Conservation (phyloP, 2,329 filamentous ascomycete genomes). For the Pseudogymnoascus verrucosus region DNA sequence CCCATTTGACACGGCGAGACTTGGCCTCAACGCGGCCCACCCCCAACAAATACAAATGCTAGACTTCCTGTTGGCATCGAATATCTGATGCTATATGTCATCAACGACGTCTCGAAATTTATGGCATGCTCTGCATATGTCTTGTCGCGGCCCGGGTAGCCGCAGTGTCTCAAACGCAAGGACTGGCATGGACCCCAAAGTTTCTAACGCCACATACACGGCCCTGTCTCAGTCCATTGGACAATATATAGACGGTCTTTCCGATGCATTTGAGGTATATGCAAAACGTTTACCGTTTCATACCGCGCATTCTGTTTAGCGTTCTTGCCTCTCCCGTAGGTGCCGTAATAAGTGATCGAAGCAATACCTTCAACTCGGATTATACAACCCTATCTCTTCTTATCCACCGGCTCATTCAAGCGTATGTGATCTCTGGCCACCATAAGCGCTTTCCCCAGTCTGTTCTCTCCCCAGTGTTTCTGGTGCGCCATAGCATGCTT, state of each 20-base stretch:
- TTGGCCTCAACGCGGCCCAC: no score
- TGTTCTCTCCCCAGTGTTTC: conserved; percentile 28
- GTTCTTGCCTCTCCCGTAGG: neutral
- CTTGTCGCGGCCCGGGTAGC: neutral
- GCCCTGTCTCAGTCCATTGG: neutral
- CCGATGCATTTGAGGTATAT: neutral
- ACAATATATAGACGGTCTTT: neutral
- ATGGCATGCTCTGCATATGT: neutral
- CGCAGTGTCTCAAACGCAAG: neutral
- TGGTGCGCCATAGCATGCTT: conserved; percentile 24
- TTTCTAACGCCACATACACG: neutral
- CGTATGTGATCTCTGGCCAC: conserved; percentile 15
- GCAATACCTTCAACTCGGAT: neutral
- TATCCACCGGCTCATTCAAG: neutral
- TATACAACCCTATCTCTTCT: neutral
- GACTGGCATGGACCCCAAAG: neutral
- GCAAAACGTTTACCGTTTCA: neutral
- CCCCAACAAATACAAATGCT: neutral
- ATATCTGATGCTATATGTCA: neutral
- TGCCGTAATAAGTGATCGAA: neutral
- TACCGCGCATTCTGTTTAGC: neutral
- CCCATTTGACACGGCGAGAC: neutral
- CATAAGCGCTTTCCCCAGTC: conserved; percentile 27
- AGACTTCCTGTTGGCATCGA: neutral
- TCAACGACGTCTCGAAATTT: neutral